These are phyloP conservation scores for Coniferiporia sulphurascens DNA, from an alignment of 1,284 basidiomycete species.

Conservation along the genomic window DNA sequence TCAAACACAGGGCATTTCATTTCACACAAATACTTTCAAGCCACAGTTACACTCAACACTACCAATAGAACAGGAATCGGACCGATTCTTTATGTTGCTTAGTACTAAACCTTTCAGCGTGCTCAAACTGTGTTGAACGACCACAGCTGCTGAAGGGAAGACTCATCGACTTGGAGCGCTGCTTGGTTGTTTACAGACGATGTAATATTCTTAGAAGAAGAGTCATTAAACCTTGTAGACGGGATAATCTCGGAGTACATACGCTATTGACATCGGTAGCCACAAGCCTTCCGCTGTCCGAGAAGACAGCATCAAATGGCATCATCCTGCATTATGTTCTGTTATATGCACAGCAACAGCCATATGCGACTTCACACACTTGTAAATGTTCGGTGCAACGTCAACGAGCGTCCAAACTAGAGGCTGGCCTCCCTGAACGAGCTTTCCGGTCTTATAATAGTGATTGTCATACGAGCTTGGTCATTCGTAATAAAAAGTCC, in stretches of 20 bases:
- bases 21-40: too few relatives aligned
- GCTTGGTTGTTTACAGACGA: background rate
- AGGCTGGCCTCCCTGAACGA: slow-evolving; percentile 10
- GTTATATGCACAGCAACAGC: background rate
- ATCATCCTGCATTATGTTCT: background rate
- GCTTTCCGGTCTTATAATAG: slow-evolving; percentile 2
- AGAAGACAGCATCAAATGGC: slow-evolving; percentile 11
- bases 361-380: slow-evolving; percentile 1
- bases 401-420: slow-evolving; percentile 10
- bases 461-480: background rate
- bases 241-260: background rate
- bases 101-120: too few relatives aligned
- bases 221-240: background rate
- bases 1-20: too few relatives aligned
- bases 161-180: background rate
- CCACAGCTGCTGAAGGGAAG: background rate
- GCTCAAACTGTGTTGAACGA: background rate
- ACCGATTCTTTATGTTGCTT: too few relatives aligned
- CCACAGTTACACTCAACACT: too few relatives aligned
- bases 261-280: slow-evolving; percentile 14
- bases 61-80: too few relatives aligned
- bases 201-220: background rate
- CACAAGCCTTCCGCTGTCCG: slow-evolving; percentile 6
- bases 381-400: slow-evolving; percentile 3
- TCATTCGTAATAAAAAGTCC: too few relatives aligned